phyloP scores from a whole-genome alignment of 108 stramenopile species.

The Mediolabrus comicus region DNA sequence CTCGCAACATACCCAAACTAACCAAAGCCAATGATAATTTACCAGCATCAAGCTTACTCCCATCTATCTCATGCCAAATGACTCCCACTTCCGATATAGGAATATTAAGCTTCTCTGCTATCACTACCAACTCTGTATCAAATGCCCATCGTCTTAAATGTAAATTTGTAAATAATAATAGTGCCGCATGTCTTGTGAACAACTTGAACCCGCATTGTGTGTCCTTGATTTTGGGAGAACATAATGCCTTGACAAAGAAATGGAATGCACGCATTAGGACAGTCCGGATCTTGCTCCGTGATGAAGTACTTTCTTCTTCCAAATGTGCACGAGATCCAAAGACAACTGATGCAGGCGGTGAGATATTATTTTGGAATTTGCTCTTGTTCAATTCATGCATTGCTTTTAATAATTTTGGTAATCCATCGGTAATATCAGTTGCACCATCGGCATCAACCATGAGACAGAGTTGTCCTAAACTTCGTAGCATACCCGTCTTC shows the following conservation, averaged over 20 bases:
- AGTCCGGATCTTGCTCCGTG: constrained; percentile 66
- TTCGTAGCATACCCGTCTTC: constrained; percentile 66
- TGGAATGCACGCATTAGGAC: constrained; percentile 81
- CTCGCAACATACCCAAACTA: constrained; percentile 73
- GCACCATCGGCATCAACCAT: constrained; percentile 90
- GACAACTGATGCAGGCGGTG: constrained; percentile 36
- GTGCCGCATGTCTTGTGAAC: constrained; percentile 53
- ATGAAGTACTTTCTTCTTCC: constrained; percentile 41
- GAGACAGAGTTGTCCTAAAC: constrained; percentile 56
- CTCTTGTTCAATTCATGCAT: constrained; percentile 22
- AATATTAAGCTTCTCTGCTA: constrained; percentile 46
- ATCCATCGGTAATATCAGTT: constrained; percentile 70
- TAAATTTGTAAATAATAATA: constrained; percentile 55
- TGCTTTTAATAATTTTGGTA: constrained; percentile 51
- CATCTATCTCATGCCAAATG: constrained; percentile 83
- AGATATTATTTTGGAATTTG: background rate
- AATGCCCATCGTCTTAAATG: constrained; percentile 84
- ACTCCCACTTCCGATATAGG: constrained; percentile 70
- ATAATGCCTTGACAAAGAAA: constrained; percentile 65
- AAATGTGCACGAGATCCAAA: constrained; percentile 83
- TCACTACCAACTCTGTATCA: constrained; percentile 78
- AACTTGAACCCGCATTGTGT: constrained; percentile 90
- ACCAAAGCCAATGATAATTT: constrained; percentile 62
- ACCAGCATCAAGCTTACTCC: constrained; percentile 70
- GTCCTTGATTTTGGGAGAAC: constrained; percentile 61